These are phyloP conservation scores for Fusarium vanettenii DNA, from an alignment of 2,329 filamentous ascomycete genomes.

Conservation along the genomic window DNA sequence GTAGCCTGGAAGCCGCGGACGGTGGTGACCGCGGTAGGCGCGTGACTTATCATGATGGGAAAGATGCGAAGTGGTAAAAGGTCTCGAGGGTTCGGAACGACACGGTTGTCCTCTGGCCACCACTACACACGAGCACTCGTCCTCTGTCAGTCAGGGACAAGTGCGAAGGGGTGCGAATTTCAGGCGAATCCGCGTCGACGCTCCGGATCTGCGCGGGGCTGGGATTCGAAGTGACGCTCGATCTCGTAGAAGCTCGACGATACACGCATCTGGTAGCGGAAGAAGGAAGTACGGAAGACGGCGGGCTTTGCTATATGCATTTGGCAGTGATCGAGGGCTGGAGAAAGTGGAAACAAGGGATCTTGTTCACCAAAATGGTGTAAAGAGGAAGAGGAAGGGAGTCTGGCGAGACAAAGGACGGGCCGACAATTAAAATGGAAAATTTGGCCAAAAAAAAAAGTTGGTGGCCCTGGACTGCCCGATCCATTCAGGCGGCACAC, in stretches of 20 bases:
- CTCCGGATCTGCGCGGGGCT: conserved; percentile 68
- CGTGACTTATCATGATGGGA: conserved; percentile 58
- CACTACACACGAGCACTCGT: conserved; percentile 32
- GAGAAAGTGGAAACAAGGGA: conserved; percentile 22
- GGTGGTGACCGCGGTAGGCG: conserved; percentile 62
- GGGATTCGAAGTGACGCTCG: conserved; percentile 61
- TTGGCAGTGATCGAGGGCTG: conserved; percentile 50
- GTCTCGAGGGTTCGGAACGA: conserved; percentile 11
- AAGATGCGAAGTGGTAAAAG: conserved; percentile 23
- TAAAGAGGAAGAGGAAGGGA: conserved; percentile 30
- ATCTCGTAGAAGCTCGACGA: conserved; percentile 60
- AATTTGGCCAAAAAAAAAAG: conserved; percentile 19
- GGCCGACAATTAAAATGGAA: conserved; percentile 35
- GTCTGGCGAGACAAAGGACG: conserved; percentile 20
- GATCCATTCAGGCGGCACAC: conserved; percentile 7
- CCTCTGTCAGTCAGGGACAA: conserved; percentile 25
- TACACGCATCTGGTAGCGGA: conserved; percentile 69
- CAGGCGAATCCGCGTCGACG: conserved; percentile 66
- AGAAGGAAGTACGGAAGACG: conserved; percentile 60
- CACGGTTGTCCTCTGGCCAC: conserved; percentile 34
- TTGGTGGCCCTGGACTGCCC: conserved; percentile 24
- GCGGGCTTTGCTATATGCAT: conserved; percentile 67
- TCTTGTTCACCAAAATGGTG: conserved; percentile 45
- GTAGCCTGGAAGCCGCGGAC: conserved; percentile 69
- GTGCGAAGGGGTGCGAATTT: conserved; percentile 42